A percentile compares a stretch with the other conserved stretches of the same genome.
Evolutionary conservation across 2,329 filamentous ascomycete genomes (phyloP).

Genomic region (Neofusicoccum kwambonambiense): DNA sequence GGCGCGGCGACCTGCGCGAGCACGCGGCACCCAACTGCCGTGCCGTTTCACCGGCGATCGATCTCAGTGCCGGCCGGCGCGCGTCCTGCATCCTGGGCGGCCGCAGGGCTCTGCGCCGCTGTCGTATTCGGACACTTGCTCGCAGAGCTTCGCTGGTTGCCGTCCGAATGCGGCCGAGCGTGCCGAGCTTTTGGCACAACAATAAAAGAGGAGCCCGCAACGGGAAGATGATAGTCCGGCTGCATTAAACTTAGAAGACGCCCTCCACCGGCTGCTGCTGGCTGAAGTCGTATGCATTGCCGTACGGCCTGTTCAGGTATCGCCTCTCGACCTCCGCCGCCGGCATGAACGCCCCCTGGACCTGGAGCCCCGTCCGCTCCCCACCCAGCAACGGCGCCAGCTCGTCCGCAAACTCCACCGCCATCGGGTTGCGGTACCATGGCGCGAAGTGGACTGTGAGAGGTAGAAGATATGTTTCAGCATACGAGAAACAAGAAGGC

Average conservation of each 20-base stretch:
- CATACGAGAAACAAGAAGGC: neutral
- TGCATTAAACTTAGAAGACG: conserved; percentile 22
- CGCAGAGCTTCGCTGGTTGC: too few relatives aligned
- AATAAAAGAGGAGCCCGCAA: too few relatives aligned
- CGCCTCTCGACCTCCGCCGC: conserved; percentile 43
- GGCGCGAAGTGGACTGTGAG: conserved; percentile 53
- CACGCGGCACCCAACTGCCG: neutral
- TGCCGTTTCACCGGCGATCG: neutral
- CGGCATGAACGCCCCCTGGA: conserved; percentile 52
- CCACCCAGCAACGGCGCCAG: conserved; percentile 47
- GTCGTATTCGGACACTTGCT: too few relatives aligned
- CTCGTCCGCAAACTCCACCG: conserved; percentile 53
- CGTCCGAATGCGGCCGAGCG: too few relatives aligned
- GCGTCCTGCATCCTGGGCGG: too few relatives aligned
- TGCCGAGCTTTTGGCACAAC: too few relatives aligned
- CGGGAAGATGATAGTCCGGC: too few relatives aligned
- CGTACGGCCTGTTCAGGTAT: conserved; percentile 59
- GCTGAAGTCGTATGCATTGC: conserved; percentile 62
- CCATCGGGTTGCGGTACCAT: conserved; percentile 61
- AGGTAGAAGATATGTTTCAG: neutral
- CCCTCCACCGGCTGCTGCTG: conserved; percentile 40
- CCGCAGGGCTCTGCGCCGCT: too few relatives aligned
- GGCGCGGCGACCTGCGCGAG: neutral
- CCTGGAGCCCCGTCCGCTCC: conserved; percentile 44
- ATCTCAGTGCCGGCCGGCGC: neutral